These are phyloP conservation scores for Cenchrus americanus DNA, from an alignment of 176 grass and related monocot species.

Conservation along the genomic window DNA sequence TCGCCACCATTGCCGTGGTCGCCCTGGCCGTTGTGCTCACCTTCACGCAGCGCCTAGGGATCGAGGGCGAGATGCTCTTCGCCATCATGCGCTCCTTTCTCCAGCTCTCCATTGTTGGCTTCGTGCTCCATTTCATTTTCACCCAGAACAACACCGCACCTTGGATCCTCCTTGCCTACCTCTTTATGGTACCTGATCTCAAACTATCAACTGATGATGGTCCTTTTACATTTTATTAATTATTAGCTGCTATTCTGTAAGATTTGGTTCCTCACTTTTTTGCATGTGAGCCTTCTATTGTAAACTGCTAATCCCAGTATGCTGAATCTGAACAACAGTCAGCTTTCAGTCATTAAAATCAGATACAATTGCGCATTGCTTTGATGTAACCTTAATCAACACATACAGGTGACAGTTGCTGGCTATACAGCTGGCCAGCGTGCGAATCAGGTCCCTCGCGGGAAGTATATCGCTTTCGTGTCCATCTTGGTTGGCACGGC, in stretches of 20 bases:
- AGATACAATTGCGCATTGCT: too few relatives aligned
- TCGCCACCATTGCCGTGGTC: constrained; percentile 57
- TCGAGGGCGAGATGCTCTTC: constrained; percentile 84
- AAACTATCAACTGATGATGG: too few relatives aligned
- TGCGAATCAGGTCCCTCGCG: constrained; percentile 67
- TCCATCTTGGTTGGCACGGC: constrained; percentile 75
- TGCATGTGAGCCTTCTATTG: too few relatives aligned
- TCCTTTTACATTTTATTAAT: too few relatives aligned
- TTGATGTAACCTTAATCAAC: too few relatives aligned
- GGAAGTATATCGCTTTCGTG: constrained; percentile 59
- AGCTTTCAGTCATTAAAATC: too few relatives aligned
- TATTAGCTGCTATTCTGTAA: too few relatives aligned
- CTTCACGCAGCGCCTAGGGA: constrained; percentile 66
- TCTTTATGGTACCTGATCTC: constrained; percentile 75
- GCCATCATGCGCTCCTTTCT: constrained; percentile 79
- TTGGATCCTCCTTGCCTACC: constrained; percentile 92
- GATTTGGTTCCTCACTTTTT: too few relatives aligned
- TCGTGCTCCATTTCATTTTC: constrained; percentile 99
- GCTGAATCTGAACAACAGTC: too few relatives aligned
- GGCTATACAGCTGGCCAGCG: constrained; percentile 70
- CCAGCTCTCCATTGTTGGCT: constrained; percentile 91
- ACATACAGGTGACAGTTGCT: constrained; percentile 54
- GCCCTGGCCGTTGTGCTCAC: constrained; percentile 74
- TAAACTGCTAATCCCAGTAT: too few relatives aligned
- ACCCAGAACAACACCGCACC: constrained; percentile 55